Conservation (phyloP, 441 rosid species). For the Aquilaria agallochum region DNA sequence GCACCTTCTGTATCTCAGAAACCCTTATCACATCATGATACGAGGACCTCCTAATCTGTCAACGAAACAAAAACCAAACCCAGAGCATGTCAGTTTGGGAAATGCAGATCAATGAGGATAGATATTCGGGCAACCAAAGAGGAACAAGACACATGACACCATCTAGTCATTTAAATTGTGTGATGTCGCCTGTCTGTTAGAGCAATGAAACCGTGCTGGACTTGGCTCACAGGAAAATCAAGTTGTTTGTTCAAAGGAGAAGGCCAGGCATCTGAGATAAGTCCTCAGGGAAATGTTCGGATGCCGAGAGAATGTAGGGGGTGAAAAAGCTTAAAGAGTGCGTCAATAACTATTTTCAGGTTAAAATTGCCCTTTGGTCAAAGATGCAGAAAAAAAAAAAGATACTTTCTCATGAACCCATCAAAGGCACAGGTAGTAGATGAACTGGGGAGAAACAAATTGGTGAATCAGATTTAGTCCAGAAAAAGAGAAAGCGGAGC, state of each 20-base stretch:
- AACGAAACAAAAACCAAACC: conserved; percentile 4
- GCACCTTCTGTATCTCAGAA: conserved; percentile 77
- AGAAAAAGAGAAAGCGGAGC: too few species aligned
- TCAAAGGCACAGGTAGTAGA: too few species aligned
- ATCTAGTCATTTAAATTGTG: background rate
- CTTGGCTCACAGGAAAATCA: conserved; percentile 3
- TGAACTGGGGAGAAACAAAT: too few species aligned
- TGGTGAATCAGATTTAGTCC: too few species aligned
- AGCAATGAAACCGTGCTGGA: conserved; percentile 1
- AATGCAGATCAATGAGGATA: conserved; percentile 2
- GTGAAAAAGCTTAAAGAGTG: background rate
- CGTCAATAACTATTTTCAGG: too few species aligned
- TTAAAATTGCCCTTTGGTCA: too few species aligned
- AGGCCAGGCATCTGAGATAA: background rate
- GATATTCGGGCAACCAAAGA: background rate
- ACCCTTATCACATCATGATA: conserved; percentile 98
- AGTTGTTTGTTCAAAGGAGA: background rate
- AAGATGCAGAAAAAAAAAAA: too few species aligned
- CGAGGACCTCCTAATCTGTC: conserved; percentile 94
- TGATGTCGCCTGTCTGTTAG: background rate
- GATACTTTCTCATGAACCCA: too few species aligned
- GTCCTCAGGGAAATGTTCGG: conserved; percentile 8
- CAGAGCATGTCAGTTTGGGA: background rate
- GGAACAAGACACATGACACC: background rate
- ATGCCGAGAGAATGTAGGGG: conserved; percentile 9